phyloP scores from a whole-genome alignment of 1,284 basidiomycete species.

The Fomitiporia mediterranea region DNA sequence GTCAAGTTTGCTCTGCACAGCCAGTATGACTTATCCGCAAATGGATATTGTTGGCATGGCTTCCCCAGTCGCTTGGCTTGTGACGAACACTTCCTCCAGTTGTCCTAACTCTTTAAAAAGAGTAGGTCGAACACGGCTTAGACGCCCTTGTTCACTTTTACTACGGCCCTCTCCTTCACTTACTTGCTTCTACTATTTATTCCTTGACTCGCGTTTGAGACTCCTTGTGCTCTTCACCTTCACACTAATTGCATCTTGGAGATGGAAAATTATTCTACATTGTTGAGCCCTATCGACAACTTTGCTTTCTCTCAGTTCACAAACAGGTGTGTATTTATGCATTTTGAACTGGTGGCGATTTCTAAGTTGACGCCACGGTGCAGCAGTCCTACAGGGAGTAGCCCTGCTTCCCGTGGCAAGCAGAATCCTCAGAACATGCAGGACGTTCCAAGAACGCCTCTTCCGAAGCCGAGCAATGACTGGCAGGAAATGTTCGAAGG shows the following conservation, averaged over 20 bases:
- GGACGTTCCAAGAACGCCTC: conserved; percentile 7
- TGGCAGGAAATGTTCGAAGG: conserved; percentile 17
- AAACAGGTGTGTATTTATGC: conserved; percentile 1
- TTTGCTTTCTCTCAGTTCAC: conserved; percentile 17
- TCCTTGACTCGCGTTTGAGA: conserved; percentile 4
- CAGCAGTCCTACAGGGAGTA: conserved; percentile 1
- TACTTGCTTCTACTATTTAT: conserved; percentile 12
- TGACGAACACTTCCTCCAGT: neutral
- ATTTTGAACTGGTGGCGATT: neutral
- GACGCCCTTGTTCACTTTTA: conserved; percentile 3
- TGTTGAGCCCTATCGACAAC: conserved; percentile 20
- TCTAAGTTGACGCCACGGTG: neutral
- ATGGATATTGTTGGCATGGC: conserved; percentile 6
- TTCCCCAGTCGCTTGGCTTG: neutral
- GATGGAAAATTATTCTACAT: conserved; percentile 15
- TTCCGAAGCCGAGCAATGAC: conserved; percentile 5
- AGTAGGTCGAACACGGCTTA: neutral
- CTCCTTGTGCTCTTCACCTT: conserved; percentile 8
- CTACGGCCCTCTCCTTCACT: neutral
- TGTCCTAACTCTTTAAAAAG: conserved; percentile 8
- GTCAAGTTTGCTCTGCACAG: conserved; percentile 10
- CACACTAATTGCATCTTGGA: neutral
- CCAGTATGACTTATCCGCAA: conserved; percentile 1
- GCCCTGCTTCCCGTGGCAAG: conserved; percentile 1
- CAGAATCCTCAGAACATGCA: neutral